Conservation (phyloP, 164 flowering plant species). For the Hamamelis virginiana region DNA sequence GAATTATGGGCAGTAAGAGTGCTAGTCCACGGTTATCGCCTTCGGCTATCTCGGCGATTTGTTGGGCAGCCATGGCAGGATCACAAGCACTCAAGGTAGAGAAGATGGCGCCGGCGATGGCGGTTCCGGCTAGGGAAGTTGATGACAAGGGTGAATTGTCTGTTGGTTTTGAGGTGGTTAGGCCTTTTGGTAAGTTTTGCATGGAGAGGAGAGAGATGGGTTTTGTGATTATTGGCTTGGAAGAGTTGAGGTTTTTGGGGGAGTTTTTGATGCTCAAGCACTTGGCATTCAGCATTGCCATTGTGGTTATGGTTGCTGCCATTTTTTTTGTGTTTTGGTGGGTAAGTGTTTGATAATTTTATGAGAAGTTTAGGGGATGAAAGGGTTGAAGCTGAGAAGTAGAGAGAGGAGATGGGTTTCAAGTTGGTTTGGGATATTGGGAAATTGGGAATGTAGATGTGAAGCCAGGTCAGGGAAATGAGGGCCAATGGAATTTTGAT, state of each 20-base stretch:
- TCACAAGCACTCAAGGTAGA: conserved; percentile 54
- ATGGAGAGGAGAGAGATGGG: conserved; percentile 51
- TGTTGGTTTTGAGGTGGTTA: conserved; percentile 24
- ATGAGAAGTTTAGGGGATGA: not conserved
- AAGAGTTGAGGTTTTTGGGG: conserved; percentile 30
- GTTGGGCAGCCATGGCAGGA: conserved; percentile 79
- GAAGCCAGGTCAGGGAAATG: conserved; percentile 10
- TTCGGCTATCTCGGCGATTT: conserved; percentile 43
- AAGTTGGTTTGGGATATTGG: not conserved
- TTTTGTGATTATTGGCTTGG: conserved; percentile 38
- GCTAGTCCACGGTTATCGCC: conserved; percentile 86
- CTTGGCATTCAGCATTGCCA: conserved; percentile 52
- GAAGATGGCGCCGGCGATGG: conserved; percentile 67
- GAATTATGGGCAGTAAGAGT: conserved; percentile 68
- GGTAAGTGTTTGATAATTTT: not conserved
- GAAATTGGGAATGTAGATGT: conserved; percentile 15
- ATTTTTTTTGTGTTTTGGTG: conserved; percentile 14
- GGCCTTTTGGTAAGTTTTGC: conserved; percentile 59
- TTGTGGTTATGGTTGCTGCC: conserved; percentile 41
- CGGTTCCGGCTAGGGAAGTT: conserved; percentile 29
- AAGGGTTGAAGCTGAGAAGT: not conserved
- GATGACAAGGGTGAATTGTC: conserved; percentile 6
- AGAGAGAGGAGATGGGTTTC: conserved; percentile 4
- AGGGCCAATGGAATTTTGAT: conserved; percentile 34
- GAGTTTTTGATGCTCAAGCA: conserved; percentile 35